phyloP scores from a whole-genome alignment of 371 early-diverging fungal species.

The Mortierella sp. region DNA sequence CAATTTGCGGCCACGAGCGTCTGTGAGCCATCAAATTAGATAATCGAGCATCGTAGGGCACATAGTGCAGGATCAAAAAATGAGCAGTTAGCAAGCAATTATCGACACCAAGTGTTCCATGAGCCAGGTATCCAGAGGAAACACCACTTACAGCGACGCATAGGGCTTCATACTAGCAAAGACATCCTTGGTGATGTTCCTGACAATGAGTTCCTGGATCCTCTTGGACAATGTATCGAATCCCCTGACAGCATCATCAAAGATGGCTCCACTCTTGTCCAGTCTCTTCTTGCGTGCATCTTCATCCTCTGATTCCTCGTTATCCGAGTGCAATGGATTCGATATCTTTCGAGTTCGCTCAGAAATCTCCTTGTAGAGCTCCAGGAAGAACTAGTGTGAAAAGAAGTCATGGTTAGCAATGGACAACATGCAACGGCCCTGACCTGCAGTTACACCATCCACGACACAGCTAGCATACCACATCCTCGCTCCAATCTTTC shows the following conservation, averaged over 20 bases:
- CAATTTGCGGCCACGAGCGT: conserved; percentile 51
- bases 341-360: conserved; percentile 40
- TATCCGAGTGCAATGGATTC: conserved; percentile 40
- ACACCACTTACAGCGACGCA: conserved; percentile 63
- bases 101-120: too few species aligned
- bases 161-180: conserved; percentile 65
- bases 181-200: conserved; percentile 70
- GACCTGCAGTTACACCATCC: not conserved
- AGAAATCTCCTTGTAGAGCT: conserved; percentile 61
- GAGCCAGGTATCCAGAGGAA: too few species aligned
- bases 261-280: conserved; percentile 56
- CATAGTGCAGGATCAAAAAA: too few species aligned
- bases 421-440: too few species aligned
- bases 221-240: conserved; percentile 57
- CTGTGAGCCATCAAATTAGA: conserved; percentile 19
- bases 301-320: conserved; percentile 39
- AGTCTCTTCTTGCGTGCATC: conserved; percentile 35
- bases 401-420: too few species aligned
- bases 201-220: conserved; percentile 63
- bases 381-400: conserved; percentile 69
- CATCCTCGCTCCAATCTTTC: conserved; percentile 53
- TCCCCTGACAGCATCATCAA: conserved; percentile 58
- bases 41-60: too few species aligned
- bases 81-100: not conserved
- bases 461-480: conserved; percentile 21